Percentiles rank a stretch among this genome's conserved stretches.
phyloP scores from a whole-genome alignment of 1,284 basidiomycete genomes.

The Ustilago loliicola region DNA sequence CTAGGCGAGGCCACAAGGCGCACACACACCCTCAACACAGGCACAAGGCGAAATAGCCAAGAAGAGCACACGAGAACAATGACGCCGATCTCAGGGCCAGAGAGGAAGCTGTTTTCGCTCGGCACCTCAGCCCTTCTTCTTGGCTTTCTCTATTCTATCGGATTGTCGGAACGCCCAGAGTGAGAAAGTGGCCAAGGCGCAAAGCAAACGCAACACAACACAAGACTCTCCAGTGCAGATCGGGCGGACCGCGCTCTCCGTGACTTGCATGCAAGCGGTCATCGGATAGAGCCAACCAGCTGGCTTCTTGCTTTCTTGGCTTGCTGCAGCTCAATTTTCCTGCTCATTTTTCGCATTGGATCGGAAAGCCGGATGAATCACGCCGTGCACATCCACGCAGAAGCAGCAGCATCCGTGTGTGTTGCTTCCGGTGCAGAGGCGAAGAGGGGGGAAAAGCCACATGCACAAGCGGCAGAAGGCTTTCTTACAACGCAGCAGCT shows the following conservation, averaged over 20 bases:
- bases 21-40: not conserved
- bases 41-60: constrained; percentile 1
- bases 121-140: not conserved
- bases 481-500: not conserved
- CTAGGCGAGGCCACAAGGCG: constrained; percentile 7
- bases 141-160: not conserved
- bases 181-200: constrained; percentile 7
- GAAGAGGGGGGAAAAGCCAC: constrained; percentile 12
- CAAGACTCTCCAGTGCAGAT: not conserved
- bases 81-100: not conserved
- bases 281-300: not conserved
- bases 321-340: not conserved
- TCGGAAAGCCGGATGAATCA: constrained; percentile 12
- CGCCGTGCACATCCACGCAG: not conserved
- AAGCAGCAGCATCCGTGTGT: not conserved
- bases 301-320: not conserved
- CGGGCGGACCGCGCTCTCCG: constrained; percentile 2
- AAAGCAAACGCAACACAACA: too few relatives aligned
- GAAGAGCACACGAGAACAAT: constrained; percentile 3
- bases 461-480: constrained; percentile 4
- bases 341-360: not conserved
- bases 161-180: not conserved
- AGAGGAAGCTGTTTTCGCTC: not conserved
- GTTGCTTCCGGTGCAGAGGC: not conserved
- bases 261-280: not conserved